Evolutionary conservation across 169 alveolate genomes (phyloP).

Genomic region (Eimeria nieschulzi): DNA sequence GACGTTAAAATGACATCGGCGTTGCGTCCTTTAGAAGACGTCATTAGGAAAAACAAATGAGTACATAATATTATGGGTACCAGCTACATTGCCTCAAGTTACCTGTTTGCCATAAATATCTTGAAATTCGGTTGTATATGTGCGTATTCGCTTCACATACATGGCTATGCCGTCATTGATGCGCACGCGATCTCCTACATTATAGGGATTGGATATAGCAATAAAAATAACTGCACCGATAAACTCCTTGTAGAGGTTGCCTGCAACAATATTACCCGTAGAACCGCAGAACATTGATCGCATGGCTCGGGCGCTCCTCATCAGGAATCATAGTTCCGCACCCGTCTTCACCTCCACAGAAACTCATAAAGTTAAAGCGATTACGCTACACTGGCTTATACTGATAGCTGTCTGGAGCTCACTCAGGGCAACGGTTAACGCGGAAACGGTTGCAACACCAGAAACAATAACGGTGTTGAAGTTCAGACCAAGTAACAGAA

Average conservation of each 20-base stretch:
- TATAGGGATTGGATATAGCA: conserved; percentile 86
- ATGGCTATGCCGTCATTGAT: conserved; percentile 84
- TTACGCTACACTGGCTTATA: no score
- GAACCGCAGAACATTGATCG: no score
- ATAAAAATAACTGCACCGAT: conserved; percentile 87
- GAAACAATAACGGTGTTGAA: conserved; percentile 71
- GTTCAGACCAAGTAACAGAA: conserved; percentile 65
- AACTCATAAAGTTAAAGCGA: no score
- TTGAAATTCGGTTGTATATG: conserved; percentile 86
- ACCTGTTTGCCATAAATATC: conserved; percentile 25
- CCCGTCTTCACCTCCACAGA: no score
- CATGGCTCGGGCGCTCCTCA: no score
- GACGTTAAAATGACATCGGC: no score
- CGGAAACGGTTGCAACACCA: conserved; percentile 71
- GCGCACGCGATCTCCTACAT: conserved; percentile 88
- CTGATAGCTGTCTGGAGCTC: background rate
- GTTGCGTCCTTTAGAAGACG: no score
- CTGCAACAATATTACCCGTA: conserved; percentile 6
- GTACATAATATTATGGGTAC: no score
- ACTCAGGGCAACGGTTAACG: conserved; percentile 70
- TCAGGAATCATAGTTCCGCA: no score
- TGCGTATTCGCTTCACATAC: conserved; percentile 85
- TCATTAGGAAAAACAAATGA: no score
- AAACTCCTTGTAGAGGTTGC: conserved; percentile 86
- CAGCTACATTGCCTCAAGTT: no score